Evolutionary conservation across 371 early-diverging fungal species (phyloP), one percentile per base, ranked within the genome.

Genomic region (Choanephora cucurbitarum): DNA sequence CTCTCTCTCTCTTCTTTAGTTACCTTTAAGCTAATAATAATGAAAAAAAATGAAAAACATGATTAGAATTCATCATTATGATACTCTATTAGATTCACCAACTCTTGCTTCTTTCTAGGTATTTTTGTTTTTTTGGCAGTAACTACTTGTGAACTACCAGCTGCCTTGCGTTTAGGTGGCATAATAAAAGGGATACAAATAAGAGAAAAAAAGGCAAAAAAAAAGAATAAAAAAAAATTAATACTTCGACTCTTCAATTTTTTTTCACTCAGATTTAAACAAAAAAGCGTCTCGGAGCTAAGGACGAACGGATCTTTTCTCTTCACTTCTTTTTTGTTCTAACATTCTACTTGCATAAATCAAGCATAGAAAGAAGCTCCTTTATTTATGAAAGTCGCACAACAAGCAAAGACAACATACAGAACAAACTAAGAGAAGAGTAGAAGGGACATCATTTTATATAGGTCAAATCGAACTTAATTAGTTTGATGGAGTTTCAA

Each of bases 401-500:
- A 3, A 28, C 28, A 5, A 28, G 28, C 28, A 28, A 28, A 40
- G 41, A n/a, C n/a, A n/a, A n/a, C n/a, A n/a, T n/a, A n/a, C n/a
- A n/a, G n/a, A n/a, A n/a, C n/a, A n/a, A n/a, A n/a, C n/a, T n/a
- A n/a, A n/a, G n/a, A n/a, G n/a, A n/a, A n/a, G n/a, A n/a, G n/a
- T n/a, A n/a, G n/a, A n/a, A n/a, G n/a, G n/a, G n/a, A n/a, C n/a
- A n/a, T n/a, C n/a, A n/a, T n/a, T n/a, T n/a, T n/a, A n/a, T n/a
- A n/a, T n/a, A n/a, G n/a, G n/a, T n/a, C n/a, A n/a, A n/a, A n/a
- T n/a, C n/a, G n/a, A n/a, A n/a, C 18, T 21, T 10, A 44, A 17
- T 44, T 17, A 5, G 10, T 18, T 11, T 51, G 49, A 7, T 51
- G 63, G 11, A 63, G 7, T 11, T 53, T 52, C 56, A 89, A 87